Base-by-base conservation (phyloP, 1,284 basidiomycete species). In the Trichosporon sp. region DNA sequence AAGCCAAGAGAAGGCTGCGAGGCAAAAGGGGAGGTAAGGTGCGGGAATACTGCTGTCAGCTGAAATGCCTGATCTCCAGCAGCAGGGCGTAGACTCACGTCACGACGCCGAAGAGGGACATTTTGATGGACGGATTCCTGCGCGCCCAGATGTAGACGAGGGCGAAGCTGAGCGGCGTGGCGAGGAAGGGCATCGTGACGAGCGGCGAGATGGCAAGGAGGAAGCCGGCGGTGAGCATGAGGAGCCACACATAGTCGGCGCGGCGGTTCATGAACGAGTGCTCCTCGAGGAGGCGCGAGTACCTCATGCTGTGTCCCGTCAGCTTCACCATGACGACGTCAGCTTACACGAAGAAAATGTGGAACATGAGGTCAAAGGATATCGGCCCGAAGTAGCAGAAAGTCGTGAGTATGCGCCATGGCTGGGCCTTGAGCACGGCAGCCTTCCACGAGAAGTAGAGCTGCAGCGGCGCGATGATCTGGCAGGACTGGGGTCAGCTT, bases 61-160 rank as follows among this genome's bases (percentile, higher is more conserved):
- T 42, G 8, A 4, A n/a, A 5, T 42, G 4, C n/a, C 21, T 23
- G 47, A 25, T 51, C n/a, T n/a, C 21, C 21, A 6, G 53, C 25
- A 15, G 53, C 12, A 38, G 12, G 2, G 12, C 13, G 6, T 9
- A 7, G 34, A 76, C 82, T 42, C 66, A 83, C 81, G 93, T 95
- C 74, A 99, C 86, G 32, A 98, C 85, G 2, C 97, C 96, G 76
- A 99, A 97, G 29, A 99, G 87, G 4, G 93, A 95, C 72, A 99
- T 92, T n/a, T 93, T 92, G 4, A 95, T 92, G 32, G 91, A 90
- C 1, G 95, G 93, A 80, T 98, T 97, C 15, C 95, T 86, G 64
- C 97, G 86, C 8, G 94, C 93, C 96, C 97, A 99, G 70, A 99
- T 86, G 81, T 99, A 99, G 63, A 98, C 96, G 2, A 97, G 90